Percentiles rank a stretch among this genome's conserved stretches.
Evolutionary conservation across 2,329 filamentous ascomycete genomes (phyloP).

Genomic region (Xylariaceae sp.): DNA sequence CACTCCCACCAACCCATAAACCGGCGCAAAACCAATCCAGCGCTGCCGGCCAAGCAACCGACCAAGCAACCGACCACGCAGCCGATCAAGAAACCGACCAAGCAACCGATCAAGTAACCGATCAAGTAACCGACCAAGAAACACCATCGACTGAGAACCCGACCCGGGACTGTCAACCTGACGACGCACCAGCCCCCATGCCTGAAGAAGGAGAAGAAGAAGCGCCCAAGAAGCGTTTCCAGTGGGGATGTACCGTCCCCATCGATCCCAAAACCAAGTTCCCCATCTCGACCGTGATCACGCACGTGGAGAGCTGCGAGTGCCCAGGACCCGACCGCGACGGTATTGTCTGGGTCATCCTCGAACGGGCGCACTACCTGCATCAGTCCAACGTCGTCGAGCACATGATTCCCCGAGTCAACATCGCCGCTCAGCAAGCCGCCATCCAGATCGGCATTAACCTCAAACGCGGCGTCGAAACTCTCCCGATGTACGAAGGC

Average conservation of each 20-base stretch:
- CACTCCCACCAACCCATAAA: too few relatives aligned
- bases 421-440: constrained; percentile 3
- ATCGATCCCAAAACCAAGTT: constrained; percentile 5
- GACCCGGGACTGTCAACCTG: too few relatives aligned
- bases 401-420: constrained; percentile 12
- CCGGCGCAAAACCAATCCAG: too few relatives aligned
- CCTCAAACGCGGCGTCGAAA: constrained; percentile 5
- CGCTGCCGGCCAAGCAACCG: too few relatives aligned
- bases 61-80: too few relatives aligned
- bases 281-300: neutral
- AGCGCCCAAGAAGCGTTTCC: neutral
- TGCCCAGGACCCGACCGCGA: constrained; percentile 5
- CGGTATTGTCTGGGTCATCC: constrained; percentile 2
- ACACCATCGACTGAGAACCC: too few relatives aligned
- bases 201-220: too few relatives aligned
- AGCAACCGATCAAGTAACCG: too few relatives aligned
- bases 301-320: constrained; percentile 3
- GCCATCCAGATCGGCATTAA: constrained; percentile 7
- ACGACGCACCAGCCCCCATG: too few relatives aligned
- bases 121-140: too few relatives aligned
- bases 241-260: constrained; percentile 11
- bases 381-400: constrained; percentile 14
- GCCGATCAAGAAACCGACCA: too few relatives aligned
- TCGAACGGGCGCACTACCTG: constrained; percentile 5
- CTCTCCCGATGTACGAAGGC: constrained; percentile 5